These are phyloP conservation scores for Rubroshorea leprosula DNA, from an alignment of 345 rosid genomes.

Conservation along the genomic window DNA sequence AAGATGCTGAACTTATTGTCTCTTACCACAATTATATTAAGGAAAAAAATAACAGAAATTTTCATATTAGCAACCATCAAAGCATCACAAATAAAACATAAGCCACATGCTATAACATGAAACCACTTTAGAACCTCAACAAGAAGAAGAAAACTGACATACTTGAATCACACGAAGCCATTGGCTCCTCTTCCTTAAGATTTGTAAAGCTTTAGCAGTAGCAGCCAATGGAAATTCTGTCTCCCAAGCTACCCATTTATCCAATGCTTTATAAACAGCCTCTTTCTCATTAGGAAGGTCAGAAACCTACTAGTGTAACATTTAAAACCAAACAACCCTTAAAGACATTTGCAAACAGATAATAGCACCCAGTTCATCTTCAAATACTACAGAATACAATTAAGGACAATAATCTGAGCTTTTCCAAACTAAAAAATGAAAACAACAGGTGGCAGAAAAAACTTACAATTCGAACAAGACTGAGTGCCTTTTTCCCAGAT, in stretches of 20 bases:
- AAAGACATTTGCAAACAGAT: background rate
- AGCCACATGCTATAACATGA: background rate
- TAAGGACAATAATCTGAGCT: background rate
- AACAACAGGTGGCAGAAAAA: background rate
- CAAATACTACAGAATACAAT: background rate
- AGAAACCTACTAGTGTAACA: constrained; percentile 43
- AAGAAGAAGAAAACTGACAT: constrained; percentile 4
- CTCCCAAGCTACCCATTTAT: constrained; percentile 92
- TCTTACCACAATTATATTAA: no score
- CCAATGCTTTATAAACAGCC: constrained; percentile 69
- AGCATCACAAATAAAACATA: no score
- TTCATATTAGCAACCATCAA: no score
- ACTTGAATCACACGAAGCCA: constrained; percentile 90
- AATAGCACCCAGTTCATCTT: background rate
- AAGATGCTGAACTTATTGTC: no score
- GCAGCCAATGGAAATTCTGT: constrained; percentile 76
- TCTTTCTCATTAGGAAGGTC: constrained; percentile 80
- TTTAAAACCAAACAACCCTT: constrained; percentile 3
- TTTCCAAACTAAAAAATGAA: background rate
- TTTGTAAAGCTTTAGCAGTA: constrained; percentile 61
- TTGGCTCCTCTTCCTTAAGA: constrained; percentile 56
- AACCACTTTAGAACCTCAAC: constrained; percentile 1
- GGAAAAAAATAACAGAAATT: no score
- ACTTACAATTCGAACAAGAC: constrained; percentile 66
- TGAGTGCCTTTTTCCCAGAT: constrained; percentile 69